Base-by-base conservation (phyloP, 495 filamentous ascomycete genomes). In the Cudoniella acicularis region DNA sequence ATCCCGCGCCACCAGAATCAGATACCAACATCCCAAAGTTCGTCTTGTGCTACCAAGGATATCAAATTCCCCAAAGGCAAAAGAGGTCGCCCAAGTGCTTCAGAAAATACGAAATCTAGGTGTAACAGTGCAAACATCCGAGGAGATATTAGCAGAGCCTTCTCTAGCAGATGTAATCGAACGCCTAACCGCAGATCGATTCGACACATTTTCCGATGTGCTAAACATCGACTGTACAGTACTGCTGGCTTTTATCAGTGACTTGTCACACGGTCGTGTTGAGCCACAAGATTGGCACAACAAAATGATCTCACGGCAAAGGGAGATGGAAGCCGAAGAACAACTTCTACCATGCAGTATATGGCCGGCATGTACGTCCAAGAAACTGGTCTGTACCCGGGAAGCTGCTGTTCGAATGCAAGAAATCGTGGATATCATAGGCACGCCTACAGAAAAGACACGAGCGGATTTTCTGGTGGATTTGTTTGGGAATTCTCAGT, bases 191-290 rank as follows among this genome's bases (percentile, higher is more conserved):
- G 77, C 79, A 16, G 76, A 84, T 56, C 78, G 73, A 3, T 79
- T 80, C 66, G 75, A 75, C 26, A 63, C 70, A 1, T 82, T 89
- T 65, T 83, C 85, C 1, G 27, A 76, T 6, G 79, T 74, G 2
- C 61, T 91, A 40, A 91, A 91, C 69, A 77, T 91, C 59, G 87
- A 91, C 69, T 90, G 87, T 71, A 89, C 87, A 9, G 77, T 90
- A 54, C 76, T 91, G 24, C 79, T 91, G 10, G 87, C 86, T 18
- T 73, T 88, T 45, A 80, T 85, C 20, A 88, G 84, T n/a, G 87
- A 91, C 65, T 76, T 91, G 4, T 88, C 84, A 0, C 86, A 89
- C 64, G 67, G 72, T 22, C 73, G 77, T 43, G 75, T 79, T 8
- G 63, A 69, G n/a, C 66, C 75, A 2, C 46, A 72, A 51, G 70